These are phyloP conservation scores for Fallopia convolvulus DNA, from an alignment of 148 eudicot species.

Conservation along the genomic window DNA sequence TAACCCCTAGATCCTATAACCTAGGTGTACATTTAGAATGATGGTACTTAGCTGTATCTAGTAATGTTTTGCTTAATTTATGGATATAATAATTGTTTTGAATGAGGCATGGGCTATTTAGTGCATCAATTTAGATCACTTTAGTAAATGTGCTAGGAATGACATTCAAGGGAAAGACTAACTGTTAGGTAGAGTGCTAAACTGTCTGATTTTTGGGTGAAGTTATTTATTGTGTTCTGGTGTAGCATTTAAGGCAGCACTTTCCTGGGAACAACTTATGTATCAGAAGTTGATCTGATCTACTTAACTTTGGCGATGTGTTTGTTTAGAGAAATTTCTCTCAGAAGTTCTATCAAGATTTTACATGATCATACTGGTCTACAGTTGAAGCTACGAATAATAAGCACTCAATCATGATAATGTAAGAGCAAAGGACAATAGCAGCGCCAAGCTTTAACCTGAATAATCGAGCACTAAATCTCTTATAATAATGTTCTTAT, in stretches of 20 bases:
- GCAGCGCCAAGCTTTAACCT: no score
- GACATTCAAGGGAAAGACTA: not conserved
- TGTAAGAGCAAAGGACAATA: no score
- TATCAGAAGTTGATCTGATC: not conserved
- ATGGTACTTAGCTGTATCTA: not conserved
- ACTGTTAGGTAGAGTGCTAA: not conserved
- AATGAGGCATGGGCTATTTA: not conserved
- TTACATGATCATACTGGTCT: not conserved
- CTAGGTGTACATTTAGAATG: not conserved
- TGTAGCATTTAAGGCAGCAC: not conserved
- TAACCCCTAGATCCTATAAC: not conserved
- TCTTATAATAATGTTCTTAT: not conserved
- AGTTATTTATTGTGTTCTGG: not conserved
- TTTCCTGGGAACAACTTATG: not conserved
- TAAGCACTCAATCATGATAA: no score
- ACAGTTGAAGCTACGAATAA: not conserved
- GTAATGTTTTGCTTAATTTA: not conserved
- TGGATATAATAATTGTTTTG: not conserved
- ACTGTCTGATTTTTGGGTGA: not conserved
- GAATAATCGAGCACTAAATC: not conserved
- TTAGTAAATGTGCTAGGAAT: not conserved
- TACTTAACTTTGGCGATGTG: not conserved
- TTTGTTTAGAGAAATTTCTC: not conserved
- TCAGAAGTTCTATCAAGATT: not conserved
- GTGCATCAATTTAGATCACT: not conserved